Conservation (phyloP, 139 green algal genomes). For the Coelastrella sp. region DNA sequence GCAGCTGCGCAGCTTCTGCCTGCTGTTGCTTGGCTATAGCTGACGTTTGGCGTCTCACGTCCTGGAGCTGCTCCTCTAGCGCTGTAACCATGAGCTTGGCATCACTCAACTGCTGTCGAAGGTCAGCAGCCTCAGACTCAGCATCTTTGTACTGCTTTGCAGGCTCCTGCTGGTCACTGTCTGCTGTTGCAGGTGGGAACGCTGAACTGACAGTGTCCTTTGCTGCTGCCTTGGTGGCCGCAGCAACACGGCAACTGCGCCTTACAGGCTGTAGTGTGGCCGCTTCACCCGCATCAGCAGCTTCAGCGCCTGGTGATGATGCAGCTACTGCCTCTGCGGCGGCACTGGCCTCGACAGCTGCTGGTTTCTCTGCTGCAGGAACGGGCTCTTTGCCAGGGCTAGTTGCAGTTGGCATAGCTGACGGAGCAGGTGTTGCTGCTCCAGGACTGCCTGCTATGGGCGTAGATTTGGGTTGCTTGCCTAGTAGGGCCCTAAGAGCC, state of each 20-base stretch:
- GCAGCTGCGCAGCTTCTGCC: background rate
- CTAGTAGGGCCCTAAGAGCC: background rate
- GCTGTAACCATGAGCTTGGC: background rate
- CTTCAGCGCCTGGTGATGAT: background rate
- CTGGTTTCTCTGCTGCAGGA: too few relatives aligned
- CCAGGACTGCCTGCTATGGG: background rate
- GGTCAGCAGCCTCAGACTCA: background rate
- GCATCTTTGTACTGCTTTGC: background rate
- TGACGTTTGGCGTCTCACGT: background rate
- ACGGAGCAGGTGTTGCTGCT: background rate
- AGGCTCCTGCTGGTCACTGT: background rate
- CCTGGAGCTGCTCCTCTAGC: constrained; percentile 38
- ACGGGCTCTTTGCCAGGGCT: too few relatives aligned
- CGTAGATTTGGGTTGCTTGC: background rate
- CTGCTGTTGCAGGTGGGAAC: background rate
- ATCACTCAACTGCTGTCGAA: background rate
- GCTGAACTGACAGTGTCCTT: background rate
- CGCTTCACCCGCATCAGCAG: background rate
- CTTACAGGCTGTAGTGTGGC: background rate
- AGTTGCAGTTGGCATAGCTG: too few relatives aligned
- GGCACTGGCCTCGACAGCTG: background rate
- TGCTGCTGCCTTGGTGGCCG: background rate
- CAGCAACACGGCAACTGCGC: background rate
- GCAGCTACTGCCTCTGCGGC: background rate
- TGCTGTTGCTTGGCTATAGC: constrained; percentile 8